Evolutionary conservation across 306 rosid genomes (phyloP), one percentile per base, ranked within the genome.

Genomic region (Prunus armeniaca): DNA sequence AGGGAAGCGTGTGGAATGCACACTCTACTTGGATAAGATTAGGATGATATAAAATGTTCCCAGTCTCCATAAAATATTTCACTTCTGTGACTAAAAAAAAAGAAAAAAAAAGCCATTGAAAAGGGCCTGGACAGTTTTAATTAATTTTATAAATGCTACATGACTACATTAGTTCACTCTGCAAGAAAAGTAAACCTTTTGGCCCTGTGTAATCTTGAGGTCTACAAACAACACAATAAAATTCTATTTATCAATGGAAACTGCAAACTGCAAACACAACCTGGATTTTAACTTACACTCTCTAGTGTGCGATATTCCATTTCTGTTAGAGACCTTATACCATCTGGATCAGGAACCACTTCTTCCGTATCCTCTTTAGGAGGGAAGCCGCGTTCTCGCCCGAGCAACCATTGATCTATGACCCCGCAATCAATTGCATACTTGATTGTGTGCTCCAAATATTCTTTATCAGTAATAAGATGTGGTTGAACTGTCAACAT

Each of bases 401-500:
- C 97, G 0, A 82, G 90, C 27, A 75, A 65, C 99, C 99, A 95
- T 79, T 95, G 97, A 82, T 95, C 97, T 49, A 84, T 87, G 76
- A 92, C 86, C 13, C 99, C 99, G 62, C 97, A 90, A 41, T 92
- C 71, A 66, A 92, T 90, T 62, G 99, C 99, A 84, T 88, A 90
- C 82, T 76, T 87, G 81, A 95, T 86, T 47, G 89, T 65, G 69
- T 77, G 92, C 84, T 88, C 90, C 65, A 95, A 79, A 84, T 90
- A 95, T 68, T 82, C 89, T 85, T 84, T 92, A 70, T 95, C 97
- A 19, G 93, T 88, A 34, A 88, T 77, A 76, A 84, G 72, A 78
- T 95, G 79, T 22, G 90, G 88, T 79, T 92, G 91, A 80, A 95
- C 93, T 2, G 97, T 78, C 82, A 95, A 79, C 96, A 86, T 89